Evolutionary conservation across 352 stramenopile genomes (phyloP).

Genomic region (Pythium brassicae): DNA sequence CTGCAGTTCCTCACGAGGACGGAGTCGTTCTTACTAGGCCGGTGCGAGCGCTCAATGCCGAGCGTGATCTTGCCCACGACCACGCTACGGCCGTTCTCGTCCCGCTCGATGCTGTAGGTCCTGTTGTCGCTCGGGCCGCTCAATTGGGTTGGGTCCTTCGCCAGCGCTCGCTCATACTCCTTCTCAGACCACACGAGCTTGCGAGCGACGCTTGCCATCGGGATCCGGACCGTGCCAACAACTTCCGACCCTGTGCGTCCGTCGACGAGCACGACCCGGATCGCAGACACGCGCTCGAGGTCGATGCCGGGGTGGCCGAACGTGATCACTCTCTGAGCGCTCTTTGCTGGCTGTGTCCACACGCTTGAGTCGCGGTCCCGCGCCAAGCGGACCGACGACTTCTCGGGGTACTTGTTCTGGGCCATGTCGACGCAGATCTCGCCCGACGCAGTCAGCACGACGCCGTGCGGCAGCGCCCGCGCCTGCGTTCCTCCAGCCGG

Average conservation of each 20-base stretch:
- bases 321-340: conserved; percentile 4
- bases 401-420: conserved; percentile 23
- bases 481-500: conserved; percentile 15
- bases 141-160: not conserved
- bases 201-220: conserved; percentile 21
- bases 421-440: conserved; percentile 37
- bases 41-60: conserved; percentile 22
- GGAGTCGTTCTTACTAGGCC: conserved; percentile 7
- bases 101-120: conserved; percentile 12
- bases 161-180: not conserved
- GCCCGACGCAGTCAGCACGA: conserved; percentile 30
- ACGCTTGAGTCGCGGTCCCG: not conserved
- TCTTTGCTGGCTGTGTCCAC: conserved; percentile 6
- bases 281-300: conserved; percentile 33
- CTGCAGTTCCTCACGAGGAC: conserved; percentile 34
- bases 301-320: conserved; percentile 39
- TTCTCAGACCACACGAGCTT: conserved; percentile 12
- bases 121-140: not conserved
- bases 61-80: conserved; percentile 58
- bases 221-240: conserved; percentile 36
- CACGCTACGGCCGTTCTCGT: conserved; percentile 12
- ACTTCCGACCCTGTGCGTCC: conserved; percentile 16
- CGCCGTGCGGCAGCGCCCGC: conserved; percentile 31
- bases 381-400: conserved; percentile 22
- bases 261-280: conserved; percentile 30